phyloP scores from a whole-genome alignment of 2,329 filamentous ascomycete genomes.

The Aplosporella prunicola region DNA sequence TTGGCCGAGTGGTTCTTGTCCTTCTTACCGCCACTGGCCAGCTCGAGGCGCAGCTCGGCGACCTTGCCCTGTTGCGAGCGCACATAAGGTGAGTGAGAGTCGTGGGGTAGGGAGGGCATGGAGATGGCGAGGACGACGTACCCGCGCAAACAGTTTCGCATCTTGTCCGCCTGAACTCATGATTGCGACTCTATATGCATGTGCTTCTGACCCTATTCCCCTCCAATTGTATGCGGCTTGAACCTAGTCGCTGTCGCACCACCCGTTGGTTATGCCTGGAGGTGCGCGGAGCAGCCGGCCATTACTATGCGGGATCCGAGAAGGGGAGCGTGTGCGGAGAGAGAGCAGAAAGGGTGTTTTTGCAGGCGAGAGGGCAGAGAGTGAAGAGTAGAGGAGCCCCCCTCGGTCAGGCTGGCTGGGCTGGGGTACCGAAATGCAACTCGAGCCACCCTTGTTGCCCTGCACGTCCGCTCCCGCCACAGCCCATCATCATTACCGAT shows the following conservation, averaged over 20 bases:
- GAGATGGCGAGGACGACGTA: constrained; percentile 46
- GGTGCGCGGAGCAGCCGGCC: constrained; percentile 5
- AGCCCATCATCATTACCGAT: too few relatives aligned
- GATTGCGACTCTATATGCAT: constrained; percentile 20
- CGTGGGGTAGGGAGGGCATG: constrained; percentile 25
- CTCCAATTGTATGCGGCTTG: constrained; percentile 8
- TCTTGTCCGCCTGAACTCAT: constrained; percentile 72
- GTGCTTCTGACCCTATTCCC: constrained; percentile 10
- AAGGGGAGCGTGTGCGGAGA: not conserved
- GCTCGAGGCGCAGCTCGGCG: constrained; percentile 86
- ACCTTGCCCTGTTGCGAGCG: constrained; percentile 79
- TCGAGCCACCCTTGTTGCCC: too few relatives aligned
- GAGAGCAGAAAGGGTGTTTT: constrained; percentile 1
- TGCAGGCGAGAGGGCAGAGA: constrained; percentile 1
- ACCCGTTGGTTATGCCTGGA: constrained; percentile 7
- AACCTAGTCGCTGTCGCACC: not conserved
- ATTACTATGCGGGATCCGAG: constrained; percentile 3
- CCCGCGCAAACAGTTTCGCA: constrained; percentile 98
- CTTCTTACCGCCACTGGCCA: constrained; percentile 91
- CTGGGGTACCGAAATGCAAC: too few relatives aligned
- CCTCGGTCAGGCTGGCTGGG: too few relatives aligned
- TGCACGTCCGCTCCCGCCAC: too few relatives aligned
- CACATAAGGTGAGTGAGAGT: constrained; percentile 43
- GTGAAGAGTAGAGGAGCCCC: too few relatives aligned
- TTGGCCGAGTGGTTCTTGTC: constrained; percentile 93